Evolutionary conservation across 352 stramenopile genomes (phyloP).

Genomic region (Phytophthora pseudosyringae): DNA sequence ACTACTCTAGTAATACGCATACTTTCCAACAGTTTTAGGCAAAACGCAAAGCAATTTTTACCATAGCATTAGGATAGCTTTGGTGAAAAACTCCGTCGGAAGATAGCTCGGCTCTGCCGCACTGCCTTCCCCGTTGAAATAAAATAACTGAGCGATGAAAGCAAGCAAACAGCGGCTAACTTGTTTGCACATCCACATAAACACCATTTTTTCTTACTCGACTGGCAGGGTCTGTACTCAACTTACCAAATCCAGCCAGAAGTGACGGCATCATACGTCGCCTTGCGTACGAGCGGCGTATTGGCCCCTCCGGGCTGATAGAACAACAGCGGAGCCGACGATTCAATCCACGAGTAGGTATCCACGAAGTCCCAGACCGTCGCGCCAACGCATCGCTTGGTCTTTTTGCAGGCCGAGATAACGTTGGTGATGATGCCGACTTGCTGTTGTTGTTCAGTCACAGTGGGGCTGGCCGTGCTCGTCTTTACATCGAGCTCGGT

Average conservation of each 20-base stretch:
- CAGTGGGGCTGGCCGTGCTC: constrained; percentile 29
- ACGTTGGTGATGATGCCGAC: constrained; percentile 33
- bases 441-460: constrained; percentile 35
- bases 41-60: no score
- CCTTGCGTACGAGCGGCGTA: constrained; percentile 34
- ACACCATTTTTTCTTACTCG: constrained; percentile 9
- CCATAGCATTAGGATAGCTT: no score
- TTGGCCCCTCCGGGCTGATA: constrained; percentile 34
- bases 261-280: constrained; percentile 38
- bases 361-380: constrained; percentile 40
- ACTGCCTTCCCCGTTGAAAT: no score
- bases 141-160: neutral
- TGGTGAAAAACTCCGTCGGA: neutral
- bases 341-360: constrained; percentile 32
- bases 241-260: constrained; percentile 32
- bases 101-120: no score
- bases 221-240: neutral
- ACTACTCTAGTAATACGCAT: no score
- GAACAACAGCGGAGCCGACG: constrained; percentile 31
- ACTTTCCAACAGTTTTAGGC: no score
- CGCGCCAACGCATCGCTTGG: constrained; percentile 28
- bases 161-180: neutral
- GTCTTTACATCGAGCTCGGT: constrained; percentile 40
- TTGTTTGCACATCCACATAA: constrained; percentile 17
- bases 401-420: constrained; percentile 43